Percentiles rank a stretch among this genome's conserved stretches.
Conservation (phyloP, 352 stramenopile species). For the Albugo candida region DNA sequence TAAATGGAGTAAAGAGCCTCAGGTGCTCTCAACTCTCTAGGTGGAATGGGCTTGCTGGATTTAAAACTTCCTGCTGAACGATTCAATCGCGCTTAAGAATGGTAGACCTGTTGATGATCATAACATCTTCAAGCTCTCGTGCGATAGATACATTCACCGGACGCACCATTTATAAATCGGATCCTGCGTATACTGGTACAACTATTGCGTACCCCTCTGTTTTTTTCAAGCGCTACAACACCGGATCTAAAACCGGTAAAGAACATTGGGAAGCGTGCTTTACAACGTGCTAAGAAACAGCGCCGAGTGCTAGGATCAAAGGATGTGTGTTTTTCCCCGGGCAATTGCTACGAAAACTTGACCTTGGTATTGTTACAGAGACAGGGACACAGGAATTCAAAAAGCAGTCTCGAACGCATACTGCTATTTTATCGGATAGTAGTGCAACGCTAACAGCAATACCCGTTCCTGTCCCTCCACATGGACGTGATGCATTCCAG, state of each 20-base stretch:
- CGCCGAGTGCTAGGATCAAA: conserved; percentile 15
- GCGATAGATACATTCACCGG: conserved; percentile 53
- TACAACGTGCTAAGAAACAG: conserved; percentile 34
- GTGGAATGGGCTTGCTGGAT: conserved; percentile 78
- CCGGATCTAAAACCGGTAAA: conserved; percentile 42
- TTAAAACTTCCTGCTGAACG: conserved; percentile 57
- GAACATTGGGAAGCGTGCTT: conserved; percentile 32
- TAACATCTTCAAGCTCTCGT: conserved; percentile 67
- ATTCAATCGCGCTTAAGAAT: conserved; percentile 37
- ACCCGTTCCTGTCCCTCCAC: conserved; percentile 22
- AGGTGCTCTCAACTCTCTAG: conserved; percentile 51
- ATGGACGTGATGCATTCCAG: conserved; percentile 19
- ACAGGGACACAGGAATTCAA: conserved; percentile 8
- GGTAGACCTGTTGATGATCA: conserved; percentile 58
- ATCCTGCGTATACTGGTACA: conserved; percentile 60
- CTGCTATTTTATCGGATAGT: not conserved
- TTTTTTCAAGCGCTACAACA: conserved; percentile 31
- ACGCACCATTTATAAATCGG: conserved; percentile 57
- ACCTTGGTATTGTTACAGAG: conserved; percentile 38
- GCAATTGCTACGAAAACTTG: conserved; percentile 55
- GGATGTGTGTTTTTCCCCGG: conserved; percentile 52
- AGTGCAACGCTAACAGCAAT: conserved; percentile 2
- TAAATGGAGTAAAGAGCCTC: conserved; percentile 53
- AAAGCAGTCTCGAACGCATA: conserved; percentile 7
- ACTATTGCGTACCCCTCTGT: conserved; percentile 33